Evolutionary conservation across 2,329 filamentous ascomycete genomes (phyloP).

Genomic region (Phaeoacremonium minimum): DNA sequence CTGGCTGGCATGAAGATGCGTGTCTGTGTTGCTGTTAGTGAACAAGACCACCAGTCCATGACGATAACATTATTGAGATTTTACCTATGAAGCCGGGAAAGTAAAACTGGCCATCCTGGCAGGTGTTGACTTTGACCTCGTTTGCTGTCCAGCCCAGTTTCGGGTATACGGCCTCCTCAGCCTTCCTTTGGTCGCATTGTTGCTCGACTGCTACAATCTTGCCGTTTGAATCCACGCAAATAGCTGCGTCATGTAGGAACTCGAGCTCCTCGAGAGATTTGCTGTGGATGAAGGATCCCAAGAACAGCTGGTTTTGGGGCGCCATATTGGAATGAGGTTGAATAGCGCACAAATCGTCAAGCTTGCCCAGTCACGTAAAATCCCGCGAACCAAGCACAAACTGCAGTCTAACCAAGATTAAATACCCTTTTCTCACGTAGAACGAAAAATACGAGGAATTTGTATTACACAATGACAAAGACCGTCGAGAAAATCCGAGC

Average conservation of each 20-base stretch:
- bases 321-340: too few species aligned
- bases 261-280: conserved; percentile 41
- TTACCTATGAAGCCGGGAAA: conserved; percentile 79
- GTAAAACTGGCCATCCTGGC: conserved; percentile 61
- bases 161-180: conserved; percentile 27
- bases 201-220: conserved; percentile 44
- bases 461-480: too few species aligned
- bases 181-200: conserved; percentile 24
- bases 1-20: conserved; percentile 91
- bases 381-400: too few species aligned
- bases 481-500: too few species aligned
- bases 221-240: conserved; percentile 46
- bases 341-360: too few species aligned
- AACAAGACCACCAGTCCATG: too few species aligned
- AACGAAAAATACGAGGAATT: too few species aligned
- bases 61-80: too few species aligned
- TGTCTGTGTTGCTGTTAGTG: conserved; percentile 54
- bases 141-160: conserved; percentile 38
- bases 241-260: conserved; percentile 43
- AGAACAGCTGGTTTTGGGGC: conserved; percentile 38
- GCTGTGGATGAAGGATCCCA: conserved; percentile 53
- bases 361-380: too few species aligned
- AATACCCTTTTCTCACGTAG: too few species aligned
- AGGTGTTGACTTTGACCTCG: conserved; percentile 30
- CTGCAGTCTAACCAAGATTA: too few species aligned